Evolutionary conservation across 2,329 filamentous ascomycete species (phyloP).

Genomic region (Rhynchosporium secalis): DNA sequence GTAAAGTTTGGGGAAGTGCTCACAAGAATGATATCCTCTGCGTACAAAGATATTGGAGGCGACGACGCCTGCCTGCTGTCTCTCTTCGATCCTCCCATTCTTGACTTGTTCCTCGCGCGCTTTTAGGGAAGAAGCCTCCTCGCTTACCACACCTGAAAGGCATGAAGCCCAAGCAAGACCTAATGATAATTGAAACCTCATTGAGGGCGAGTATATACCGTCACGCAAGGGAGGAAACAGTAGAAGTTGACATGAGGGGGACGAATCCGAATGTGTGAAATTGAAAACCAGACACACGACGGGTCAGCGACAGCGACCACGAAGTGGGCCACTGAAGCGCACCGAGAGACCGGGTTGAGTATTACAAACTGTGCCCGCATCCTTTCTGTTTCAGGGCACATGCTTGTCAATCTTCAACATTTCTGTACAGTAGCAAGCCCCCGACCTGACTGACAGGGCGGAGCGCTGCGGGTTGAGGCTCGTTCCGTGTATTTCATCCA

Average conservation of each 20-base stretch:
- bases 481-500: neutral
- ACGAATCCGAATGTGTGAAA: constrained; percentile 1
- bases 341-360: neutral
- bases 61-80: constrained; percentile 15
- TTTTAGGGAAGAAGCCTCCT: neutral
- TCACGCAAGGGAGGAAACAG: constrained; percentile 5
- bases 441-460: neutral
- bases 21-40: constrained; percentile 19
- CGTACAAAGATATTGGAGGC: constrained; percentile 14
- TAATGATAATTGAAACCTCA: constrained; percentile 13
- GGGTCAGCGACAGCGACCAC: neutral
- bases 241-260: constrained; percentile 1
- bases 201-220: constrained; percentile 2
- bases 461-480: constrained; percentile 5
- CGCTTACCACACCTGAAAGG: neutral
- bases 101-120: constrained; percentile 9
- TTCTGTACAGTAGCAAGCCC: neutral
- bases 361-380: constrained; percentile 12
- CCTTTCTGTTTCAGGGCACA: constrained; percentile 11
- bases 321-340: neutral
- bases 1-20: neutral
- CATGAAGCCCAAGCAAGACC: constrained; percentile 11
- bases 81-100: constrained; percentile 6
- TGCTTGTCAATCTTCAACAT: constrained; percentile 10
- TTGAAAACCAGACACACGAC: neutral